A percentile compares a stretch with the other conserved stretches of the same genome.
These are phyloP conservation scores for Xerocomus amazonicus DNA, from an alignment of 1,284 basidiomycete species.

Conservation along the genomic window DNA sequence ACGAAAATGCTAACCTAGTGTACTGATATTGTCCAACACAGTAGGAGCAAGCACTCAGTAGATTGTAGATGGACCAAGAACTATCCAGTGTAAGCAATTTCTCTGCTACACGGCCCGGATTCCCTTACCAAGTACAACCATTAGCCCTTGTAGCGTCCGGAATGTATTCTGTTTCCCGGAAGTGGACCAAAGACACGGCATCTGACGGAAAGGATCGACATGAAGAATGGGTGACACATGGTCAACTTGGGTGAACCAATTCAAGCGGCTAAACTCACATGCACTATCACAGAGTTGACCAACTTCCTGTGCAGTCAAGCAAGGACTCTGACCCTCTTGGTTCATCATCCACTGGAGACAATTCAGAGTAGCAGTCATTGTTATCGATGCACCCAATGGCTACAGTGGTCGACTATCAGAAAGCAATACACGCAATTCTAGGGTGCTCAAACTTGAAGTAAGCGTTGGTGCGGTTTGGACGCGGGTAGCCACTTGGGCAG, in stretches of 20 bases:
- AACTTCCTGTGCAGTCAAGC: conserved; percentile 13
- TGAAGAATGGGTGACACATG: neutral
- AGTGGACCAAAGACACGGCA: conserved; percentile 11
- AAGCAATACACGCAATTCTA: neutral
- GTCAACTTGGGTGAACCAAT: neutral
- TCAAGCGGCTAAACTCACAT: conserved; percentile 15
- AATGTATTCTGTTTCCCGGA: conserved; percentile 17
- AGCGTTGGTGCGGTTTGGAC: too few species aligned
- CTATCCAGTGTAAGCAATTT: conserved; percentile 10
- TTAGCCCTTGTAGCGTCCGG: conserved; percentile 16
- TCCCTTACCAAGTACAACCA: conserved; percentile 25
- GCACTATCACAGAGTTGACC: conserved; percentile 17
- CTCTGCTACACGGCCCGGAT: neutral
- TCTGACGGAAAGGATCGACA: conserved; percentile 10
- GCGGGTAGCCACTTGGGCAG: too few species aligned
- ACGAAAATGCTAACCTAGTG: conserved; percentile 11
- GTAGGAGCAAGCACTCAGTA: conserved; percentile 27
- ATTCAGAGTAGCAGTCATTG: conserved; percentile 10
- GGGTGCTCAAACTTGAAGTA: too few species aligned
- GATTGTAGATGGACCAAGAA: conserved; percentile 30
- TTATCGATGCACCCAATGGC: neutral
- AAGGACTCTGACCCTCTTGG: conserved; percentile 13
- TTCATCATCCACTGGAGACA: conserved; percentile 17
- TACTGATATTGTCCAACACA: conserved; percentile 13
- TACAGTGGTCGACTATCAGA: neutral